Percentiles rank a stretch among this genome's conserved stretches.
These are phyloP conservation scores for Sporothrix inflata DNA, from an alignment of 2,329 filamentous ascomycete genomes.

Conservation along the genomic window DNA sequence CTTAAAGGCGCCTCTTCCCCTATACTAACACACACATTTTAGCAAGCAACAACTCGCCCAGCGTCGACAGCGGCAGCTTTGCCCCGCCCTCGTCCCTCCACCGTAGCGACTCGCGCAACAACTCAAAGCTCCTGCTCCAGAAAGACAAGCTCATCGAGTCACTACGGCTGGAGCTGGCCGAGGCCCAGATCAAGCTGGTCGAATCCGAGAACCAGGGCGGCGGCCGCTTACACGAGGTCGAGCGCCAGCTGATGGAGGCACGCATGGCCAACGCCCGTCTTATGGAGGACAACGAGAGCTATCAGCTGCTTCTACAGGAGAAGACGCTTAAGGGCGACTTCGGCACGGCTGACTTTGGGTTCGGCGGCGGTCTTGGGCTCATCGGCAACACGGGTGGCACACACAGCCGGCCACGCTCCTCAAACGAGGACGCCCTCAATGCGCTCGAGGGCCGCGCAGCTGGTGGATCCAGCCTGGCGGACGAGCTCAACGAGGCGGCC, in stretches of 20 bases:
- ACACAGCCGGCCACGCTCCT: slow-evolving; percentile 42
- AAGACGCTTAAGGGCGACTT: slow-evolving; percentile 96
- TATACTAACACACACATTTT: slow-evolving; percentile 28
- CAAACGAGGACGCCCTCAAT: slow-evolving; percentile 66
- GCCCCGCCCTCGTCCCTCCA: slow-evolving; percentile 83
- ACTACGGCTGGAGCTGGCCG: slow-evolving; percentile 86
- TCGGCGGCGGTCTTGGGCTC: slow-evolving; percentile 49
- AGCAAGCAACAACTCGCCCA: slow-evolving; percentile 64
- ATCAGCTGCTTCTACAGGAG: slow-evolving; percentile 90
- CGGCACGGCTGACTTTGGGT: slow-evolving; percentile 78
- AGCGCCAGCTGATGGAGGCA: slow-evolving; percentile 85
- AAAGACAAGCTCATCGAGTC: slow-evolving; percentile 97
- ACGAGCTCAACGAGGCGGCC: slow-evolving; percentile 77
- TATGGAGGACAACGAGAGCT: slow-evolving; percentile 99
- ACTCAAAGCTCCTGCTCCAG: slow-evolving; percentile 86
- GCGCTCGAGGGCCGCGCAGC: slow-evolving; percentile 61
- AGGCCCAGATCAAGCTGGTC: slow-evolving; percentile 92
- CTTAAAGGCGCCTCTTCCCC: too few relatives aligned
- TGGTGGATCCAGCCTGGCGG: slow-evolving; percentile 65
- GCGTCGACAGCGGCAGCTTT: slow-evolving; percentile 76
- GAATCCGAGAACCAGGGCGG: slow-evolving; percentile 93
- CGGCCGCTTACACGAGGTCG: slow-evolving; percentile 84
- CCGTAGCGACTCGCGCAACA: slow-evolving; percentile 85
- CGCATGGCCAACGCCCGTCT: slow-evolving; percentile 94
- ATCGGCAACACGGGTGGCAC: slow-evolving; percentile 14